Percentiles rank a stretch among this genome's conserved stretches.
Evolutionary conservation across 2,329 filamentous ascomycete species (phyloP).

Genomic region (Talaromyces sp.): DNA sequence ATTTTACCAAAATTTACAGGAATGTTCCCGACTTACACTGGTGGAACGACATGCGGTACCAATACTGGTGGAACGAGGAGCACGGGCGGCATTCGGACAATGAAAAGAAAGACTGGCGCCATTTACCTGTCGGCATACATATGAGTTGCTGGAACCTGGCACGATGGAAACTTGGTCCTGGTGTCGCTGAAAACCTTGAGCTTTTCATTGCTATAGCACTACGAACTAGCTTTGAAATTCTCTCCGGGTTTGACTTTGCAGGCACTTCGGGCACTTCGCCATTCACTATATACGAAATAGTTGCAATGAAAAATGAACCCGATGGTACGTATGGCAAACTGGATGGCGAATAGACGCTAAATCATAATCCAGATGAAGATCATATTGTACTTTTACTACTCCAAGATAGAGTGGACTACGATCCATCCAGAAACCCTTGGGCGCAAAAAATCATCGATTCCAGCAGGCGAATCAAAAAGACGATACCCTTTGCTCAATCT

Average conservation of each 20-base stretch:
- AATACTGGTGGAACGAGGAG: too few species aligned
- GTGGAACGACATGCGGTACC: too few species aligned
- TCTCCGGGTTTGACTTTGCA: background rate
- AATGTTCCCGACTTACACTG: background rate
- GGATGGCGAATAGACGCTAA: background rate
- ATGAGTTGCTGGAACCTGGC: constrained; percentile 7
- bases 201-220: constrained; percentile 1
- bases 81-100: too few species aligned
- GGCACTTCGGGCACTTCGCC: background rate
- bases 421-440: background rate
- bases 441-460: background rate
- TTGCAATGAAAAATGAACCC: background rate
- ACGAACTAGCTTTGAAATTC: background rate
- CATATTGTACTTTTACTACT: too few species aligned
- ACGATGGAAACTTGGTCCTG: background rate
- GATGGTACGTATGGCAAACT: background rate
- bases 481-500: background rate
- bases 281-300: background rate
- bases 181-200: constrained; percentile 5
- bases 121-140: background rate
- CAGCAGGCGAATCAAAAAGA: background rate
- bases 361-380: background rate
- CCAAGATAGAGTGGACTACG: background rate
- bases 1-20: background rate
- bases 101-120: background rate